Percentiles rank a stretch among this genome's conserved stretches.
These are phyloP conservation scores for Solanum bulbocastanum DNA, from an alignment of 257 asterid species.

Conservation along the genomic window DNA sequence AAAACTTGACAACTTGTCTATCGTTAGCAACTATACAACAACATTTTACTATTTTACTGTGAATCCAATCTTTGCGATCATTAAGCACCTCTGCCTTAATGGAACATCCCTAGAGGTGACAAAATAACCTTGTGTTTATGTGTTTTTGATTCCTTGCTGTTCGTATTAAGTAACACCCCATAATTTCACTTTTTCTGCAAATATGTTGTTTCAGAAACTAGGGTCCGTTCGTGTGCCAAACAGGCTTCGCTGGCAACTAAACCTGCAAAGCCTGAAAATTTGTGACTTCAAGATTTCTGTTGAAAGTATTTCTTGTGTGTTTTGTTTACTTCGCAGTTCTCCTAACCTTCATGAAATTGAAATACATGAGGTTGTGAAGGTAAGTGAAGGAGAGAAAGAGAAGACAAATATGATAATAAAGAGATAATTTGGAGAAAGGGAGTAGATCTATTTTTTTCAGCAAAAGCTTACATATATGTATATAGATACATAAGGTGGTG, in stretches of 20 bases:
- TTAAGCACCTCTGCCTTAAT: background rate
- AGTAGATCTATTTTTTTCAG: no score
- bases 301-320: background rate
- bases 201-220: background rate
- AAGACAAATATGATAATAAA: no score
- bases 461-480: no score
- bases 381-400: no score
- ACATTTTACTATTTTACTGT: background rate
- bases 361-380: background rate
- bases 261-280: background rate
- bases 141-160: background rate
- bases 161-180: background rate
- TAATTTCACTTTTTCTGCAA: background rate
- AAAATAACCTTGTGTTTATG: background rate
- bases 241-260: background rate
- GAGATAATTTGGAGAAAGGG: no score
- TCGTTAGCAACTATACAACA: background rate
- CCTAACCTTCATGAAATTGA: background rate
- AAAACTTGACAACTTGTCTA: background rate
- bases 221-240: background rate
- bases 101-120: background rate
- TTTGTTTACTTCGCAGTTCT: background rate
- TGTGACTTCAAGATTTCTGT: background rate
- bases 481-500: no score
- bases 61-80: background rate